A percentile compares a stretch with the other conserved stretches of the same genome.
These are phyloP conservation scores for Colletotrichum magnum DNA, from an alignment of 2,329 filamentous ascomycete genomes.

Conservation along the genomic window DNA sequence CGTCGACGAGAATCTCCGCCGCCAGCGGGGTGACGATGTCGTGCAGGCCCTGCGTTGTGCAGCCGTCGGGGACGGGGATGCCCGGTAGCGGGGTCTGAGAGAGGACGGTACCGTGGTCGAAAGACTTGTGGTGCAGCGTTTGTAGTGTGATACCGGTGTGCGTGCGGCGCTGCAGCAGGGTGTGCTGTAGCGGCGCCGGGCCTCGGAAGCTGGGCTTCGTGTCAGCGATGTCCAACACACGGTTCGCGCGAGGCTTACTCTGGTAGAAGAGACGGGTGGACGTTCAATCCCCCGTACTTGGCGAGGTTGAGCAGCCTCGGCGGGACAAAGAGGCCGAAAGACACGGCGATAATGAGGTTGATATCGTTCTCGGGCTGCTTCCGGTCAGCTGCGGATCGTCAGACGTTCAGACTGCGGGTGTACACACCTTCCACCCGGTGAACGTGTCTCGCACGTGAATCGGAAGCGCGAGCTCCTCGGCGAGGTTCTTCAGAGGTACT, in stretches of 20 bases:
- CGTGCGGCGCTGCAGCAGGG: constrained; percentile 74
- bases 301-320: constrained; percentile 77
- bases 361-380: constrained; percentile 69
- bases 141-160: constrained; percentile 87
- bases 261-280: constrained; percentile 92
- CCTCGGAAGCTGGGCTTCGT: constrained; percentile 76
- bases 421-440: constrained; percentile 78
- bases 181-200: constrained; percentile 87
- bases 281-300: constrained; percentile 89
- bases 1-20: constrained; percentile 77
- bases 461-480: constrained; percentile 73
- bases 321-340: constrained; percentile 93
- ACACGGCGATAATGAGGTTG: constrained; percentile 91
- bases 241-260: constrained; percentile 66
- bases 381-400: neutral
- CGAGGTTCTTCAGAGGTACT: constrained; percentile 82
- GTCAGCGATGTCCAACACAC: constrained; percentile 9
- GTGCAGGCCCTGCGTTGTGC: constrained; percentile 58
- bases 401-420: neutral
- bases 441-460: constrained; percentile 87
- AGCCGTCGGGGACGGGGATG: constrained; percentile 62
- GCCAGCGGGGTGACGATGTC: constrained; percentile 73
- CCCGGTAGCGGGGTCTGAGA: constrained; percentile 75
- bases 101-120: constrained; percentile 85
- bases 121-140: constrained; percentile 81